Evolutionary conservation across 2,329 filamentous ascomycete genomes (phyloP).

Genomic region (Lecanicillium sp.): DNA sequence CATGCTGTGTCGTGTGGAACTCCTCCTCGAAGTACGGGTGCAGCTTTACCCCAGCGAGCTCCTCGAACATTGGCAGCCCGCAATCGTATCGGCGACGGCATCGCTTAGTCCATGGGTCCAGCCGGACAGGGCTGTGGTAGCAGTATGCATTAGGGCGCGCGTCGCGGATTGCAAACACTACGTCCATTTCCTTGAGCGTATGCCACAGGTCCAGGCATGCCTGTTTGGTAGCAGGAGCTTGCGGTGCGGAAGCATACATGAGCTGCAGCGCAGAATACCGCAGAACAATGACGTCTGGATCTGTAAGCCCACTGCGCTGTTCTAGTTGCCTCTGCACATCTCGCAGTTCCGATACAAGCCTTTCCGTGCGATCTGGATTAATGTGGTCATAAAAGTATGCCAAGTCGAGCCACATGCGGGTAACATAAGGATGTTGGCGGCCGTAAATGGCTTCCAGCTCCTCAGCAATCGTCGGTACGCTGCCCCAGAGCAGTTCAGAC

Average conservation of each 20-base stretch:
- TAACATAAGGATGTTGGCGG: constrained; percentile 34
- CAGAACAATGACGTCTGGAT: constrained; percentile 27
- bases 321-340: constrained; percentile 27
- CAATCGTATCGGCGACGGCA: constrained; percentile 33
- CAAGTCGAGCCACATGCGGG: constrained; percentile 33
- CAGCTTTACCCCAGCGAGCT: constrained; percentile 29
- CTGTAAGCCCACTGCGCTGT: constrained; percentile 22
- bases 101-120: constrained; percentile 35
- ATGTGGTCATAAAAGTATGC: constrained; percentile 31
- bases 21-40: constrained; percentile 36
- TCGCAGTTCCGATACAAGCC: constrained; percentile 29
- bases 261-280: constrained; percentile 34
- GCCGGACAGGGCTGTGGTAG: constrained; percentile 35
- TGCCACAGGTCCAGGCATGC: constrained; percentile 30
- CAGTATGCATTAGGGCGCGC: constrained; percentile 31
- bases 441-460: constrained; percentile 37
- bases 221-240: constrained; percentile 25
- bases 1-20: constrained; percentile 32
- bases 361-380: constrained; percentile 27
- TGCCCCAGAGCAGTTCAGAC: constrained; percentile 35
- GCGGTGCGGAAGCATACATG: constrained; percentile 26
- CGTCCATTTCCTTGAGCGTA: constrained; percentile 24
- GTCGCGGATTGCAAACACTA: constrained; percentile 28
- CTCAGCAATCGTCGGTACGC: constrained; percentile 32
- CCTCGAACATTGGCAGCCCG: constrained; percentile 27